Base-by-base conservation (phyloP, 208 protist genomes). In the Trypanosoma melophagium region DNA sequence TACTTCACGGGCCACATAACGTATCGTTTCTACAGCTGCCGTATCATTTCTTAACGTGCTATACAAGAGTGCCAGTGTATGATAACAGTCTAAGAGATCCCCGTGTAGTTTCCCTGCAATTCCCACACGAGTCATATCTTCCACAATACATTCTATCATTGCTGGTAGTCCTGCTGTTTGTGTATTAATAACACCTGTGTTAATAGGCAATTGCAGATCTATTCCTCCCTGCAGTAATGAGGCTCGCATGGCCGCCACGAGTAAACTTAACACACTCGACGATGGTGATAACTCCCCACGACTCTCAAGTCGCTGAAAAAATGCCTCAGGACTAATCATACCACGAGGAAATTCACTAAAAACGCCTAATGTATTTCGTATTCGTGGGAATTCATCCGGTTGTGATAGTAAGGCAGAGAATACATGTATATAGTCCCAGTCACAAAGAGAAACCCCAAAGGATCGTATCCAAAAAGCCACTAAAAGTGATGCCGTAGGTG, bases 391-490 rank as follows among this genome's bases (percentile, higher is more conserved):
- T 21, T 79, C 71, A n/a, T 84, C 78, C 21, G 76, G n/a, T 50
- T 81, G 73, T 2, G 76, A 53, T 22, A 88, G 60, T 2, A 93
- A 56, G 22, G 69, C 59, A 44, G 62, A 64, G 14, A 92, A 65
- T 54, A 89, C 47, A 14, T 74, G 58, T 24, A 88, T 53, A 47
- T 85, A 82, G 68, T 96, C 88, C 90, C 90, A 96, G 60, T 94
- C 86, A 22, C 73, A 72, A 28, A 93, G 76, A 63, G 64, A 57
- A 12, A 76, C 81, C 1, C 88, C 87, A 9, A 93, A 57, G 1
- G 87, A 75, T 5, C 88, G 78, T 25, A 94, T 94, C 88, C 90
- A 96, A 54, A 94, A 40, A 19, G 67, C 79, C 12, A 94, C 78
- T 8, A 96, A 28, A 21, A 94, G 51, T 10, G 79, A 67, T 21